Conservation (phyloP, 106 monocot species). For the Apostasia shenzhenica region DNA sequence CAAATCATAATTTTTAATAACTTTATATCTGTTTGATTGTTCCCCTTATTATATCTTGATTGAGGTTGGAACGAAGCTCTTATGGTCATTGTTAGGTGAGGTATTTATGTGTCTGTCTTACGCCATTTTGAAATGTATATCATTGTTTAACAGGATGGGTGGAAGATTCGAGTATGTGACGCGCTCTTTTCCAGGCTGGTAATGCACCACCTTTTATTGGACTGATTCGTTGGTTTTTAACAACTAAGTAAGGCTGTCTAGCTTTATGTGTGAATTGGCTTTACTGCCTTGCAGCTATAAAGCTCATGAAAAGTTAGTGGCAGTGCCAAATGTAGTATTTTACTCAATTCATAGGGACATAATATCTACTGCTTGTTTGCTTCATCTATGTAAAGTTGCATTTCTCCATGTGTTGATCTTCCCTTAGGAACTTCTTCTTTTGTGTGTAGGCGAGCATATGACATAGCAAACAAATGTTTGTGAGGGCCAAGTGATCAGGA, state of each 20-base stretch:
- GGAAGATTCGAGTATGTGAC: not conserved
- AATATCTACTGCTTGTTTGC: not conserved
- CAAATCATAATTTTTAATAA: no score
- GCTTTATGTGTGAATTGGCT: not conserved
- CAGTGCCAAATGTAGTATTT: not conserved
- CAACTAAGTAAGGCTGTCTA: not conserved
- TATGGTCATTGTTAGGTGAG: no score
- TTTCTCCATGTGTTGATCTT: not conserved
- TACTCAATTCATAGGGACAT: no score
- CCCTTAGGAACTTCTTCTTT: slow-evolving; percentile 26
- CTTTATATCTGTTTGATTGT: no score
- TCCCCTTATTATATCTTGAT: no score
- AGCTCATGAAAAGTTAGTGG: not conserved
- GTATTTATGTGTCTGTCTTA: no score
- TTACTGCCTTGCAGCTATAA: not conserved
- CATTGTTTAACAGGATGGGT: slow-evolving; percentile 3
- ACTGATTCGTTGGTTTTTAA: not conserved
- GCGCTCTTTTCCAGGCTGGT: not conserved
- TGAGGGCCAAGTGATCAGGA: slow-evolving; percentile 96
- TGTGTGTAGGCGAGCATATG: slow-evolving; percentile 88
- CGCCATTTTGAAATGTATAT: not conserved
- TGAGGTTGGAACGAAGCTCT: no score
- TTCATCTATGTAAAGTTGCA: not conserved
- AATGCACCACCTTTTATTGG: not conserved
- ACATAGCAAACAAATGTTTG: slow-evolving; percentile 85